These are phyloP conservation scores for Hyaloscypha variabilis DNA, from an alignment of 495 filamentous ascomycete species.

Conservation along the genomic window DNA sequence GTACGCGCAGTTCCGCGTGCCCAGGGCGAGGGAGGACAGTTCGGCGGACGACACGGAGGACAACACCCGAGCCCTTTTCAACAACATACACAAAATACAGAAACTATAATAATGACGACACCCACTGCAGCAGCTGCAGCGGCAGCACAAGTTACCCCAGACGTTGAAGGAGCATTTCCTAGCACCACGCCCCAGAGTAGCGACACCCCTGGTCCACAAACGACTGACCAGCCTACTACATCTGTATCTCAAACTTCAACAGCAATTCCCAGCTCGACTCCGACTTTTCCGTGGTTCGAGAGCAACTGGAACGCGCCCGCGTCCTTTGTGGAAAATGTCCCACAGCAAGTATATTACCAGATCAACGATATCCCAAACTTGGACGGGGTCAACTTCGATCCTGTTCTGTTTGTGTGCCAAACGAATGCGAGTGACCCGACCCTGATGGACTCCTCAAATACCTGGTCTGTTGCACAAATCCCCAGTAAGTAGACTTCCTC, in stretches of 20 bases:
- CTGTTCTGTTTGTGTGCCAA: background rate
- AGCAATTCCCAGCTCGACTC: background rate
- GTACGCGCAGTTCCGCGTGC: background rate
- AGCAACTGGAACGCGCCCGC: background rate
- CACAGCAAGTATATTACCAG: background rate
- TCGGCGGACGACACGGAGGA: too few relatives aligned
- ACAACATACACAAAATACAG: background rate
- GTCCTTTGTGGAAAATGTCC: background rate
- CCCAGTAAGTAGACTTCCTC: background rate
- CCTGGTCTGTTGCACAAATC: background rate
- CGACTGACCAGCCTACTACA: too few relatives aligned
- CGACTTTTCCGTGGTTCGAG: background rate
- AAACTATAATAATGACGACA: background rate
- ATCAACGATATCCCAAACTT: background rate
- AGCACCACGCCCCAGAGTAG: too few relatives aligned
- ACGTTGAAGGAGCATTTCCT: too few relatives aligned
- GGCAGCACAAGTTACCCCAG: too few relatives aligned
- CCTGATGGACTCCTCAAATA: background rate
- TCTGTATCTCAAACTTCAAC: background rate
- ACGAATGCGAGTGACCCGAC: background rate
- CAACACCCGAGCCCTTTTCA: too few relatives aligned
- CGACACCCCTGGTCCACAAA: too few relatives aligned
- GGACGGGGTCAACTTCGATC: background rate
- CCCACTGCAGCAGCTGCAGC: background rate
- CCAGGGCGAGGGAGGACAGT: background rate